Evolutionary conservation across 2,329 filamentous ascomycete genomes (phyloP).

Genomic region (Madurella mycetomatis): DNA sequence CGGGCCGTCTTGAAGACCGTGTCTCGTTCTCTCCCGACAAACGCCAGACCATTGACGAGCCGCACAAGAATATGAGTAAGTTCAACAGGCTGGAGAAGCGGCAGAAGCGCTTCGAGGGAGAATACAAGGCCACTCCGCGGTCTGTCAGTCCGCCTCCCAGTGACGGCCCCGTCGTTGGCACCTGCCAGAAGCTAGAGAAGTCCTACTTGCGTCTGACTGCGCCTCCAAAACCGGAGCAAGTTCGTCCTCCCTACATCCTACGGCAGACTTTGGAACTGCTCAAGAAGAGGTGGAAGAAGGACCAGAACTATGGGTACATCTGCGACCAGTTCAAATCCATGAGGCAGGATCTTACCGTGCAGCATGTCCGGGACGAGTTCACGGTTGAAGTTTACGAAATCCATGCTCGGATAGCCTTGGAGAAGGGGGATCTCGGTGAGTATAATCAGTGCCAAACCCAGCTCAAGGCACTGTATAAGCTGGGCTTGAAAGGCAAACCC

Average conservation of each 20-base stretch:
- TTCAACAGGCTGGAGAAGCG: conserved; percentile 84
- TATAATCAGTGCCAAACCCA: conserved; percentile 99
- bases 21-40: conserved; percentile 59
- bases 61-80: conserved; percentile 67
- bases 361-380: conserved; percentile 94
- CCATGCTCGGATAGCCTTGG: conserved; percentile 92
- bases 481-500: conserved; percentile 81
- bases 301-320: conserved; percentile 94
- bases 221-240: conserved; percentile 79
- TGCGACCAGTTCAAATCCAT: conserved; percentile 99
- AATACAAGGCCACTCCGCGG: conserved; percentile 54
- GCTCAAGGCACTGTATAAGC: conserved; percentile 82
- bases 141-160: conserved; percentile 51
- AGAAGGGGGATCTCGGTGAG: conserved; percentile 99
- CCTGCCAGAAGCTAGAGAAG: conserved; percentile 82
- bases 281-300: conserved; percentile 90
- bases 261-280: conserved; percentile 81
- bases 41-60: conserved; percentile 37
- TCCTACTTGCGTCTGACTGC: conserved; percentile 90
- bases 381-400: conserved; percentile 96
- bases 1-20: conserved; percentile 64
- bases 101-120: conserved; percentile 76
- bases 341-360: conserved; percentile 95
- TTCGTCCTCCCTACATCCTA: conserved; percentile 77
- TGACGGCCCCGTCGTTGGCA: conserved; percentile 75